Conservation (phyloP, 345 rosid species). For the Gossypium turneri region DNA sequence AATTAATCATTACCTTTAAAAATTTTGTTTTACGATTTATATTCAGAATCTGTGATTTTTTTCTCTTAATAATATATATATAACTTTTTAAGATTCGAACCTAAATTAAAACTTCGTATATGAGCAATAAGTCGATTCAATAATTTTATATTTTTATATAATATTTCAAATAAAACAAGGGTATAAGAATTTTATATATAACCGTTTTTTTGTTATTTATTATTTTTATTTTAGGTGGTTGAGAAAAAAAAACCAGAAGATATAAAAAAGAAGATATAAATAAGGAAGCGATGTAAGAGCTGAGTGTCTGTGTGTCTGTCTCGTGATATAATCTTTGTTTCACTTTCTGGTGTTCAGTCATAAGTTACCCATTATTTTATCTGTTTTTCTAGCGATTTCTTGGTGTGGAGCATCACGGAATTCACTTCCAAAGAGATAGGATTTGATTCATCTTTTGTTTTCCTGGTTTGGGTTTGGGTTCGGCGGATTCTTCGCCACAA, state of each 20-base stretch:
- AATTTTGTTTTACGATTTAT: rapidly evolving
- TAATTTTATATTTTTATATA: too few species aligned
- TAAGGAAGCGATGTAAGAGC: not conserved
- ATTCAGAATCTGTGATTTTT: rapidly evolving
- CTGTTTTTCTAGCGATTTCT: not conserved
- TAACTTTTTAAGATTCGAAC: too few species aligned
- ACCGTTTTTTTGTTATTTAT: too few species aligned
- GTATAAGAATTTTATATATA: too few species aligned
- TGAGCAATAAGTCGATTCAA: too few species aligned
- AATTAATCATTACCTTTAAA: too few species aligned
- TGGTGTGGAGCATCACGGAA: constrained; percentile 21
- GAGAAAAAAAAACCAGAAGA: not conserved
- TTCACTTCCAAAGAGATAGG: constrained; percentile 4
- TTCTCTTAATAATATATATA: too few species aligned
- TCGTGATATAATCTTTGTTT: constrained; percentile 14
- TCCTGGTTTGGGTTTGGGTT: not conserved
- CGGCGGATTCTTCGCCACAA: not conserved
- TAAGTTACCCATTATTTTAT: not conserved
- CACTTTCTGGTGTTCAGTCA: constrained; percentile 25
- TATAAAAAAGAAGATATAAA: not conserved
- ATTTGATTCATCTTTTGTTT: not conserved
- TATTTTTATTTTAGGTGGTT: not conserved
- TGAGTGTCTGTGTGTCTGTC: not conserved
- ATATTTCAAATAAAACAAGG: too few species aligned
- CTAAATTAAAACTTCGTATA: too few species aligned